phyloP scores from a whole-genome alignment of 768 basidiomycete genomes.

The Hirschioporus abietinus region DNA sequence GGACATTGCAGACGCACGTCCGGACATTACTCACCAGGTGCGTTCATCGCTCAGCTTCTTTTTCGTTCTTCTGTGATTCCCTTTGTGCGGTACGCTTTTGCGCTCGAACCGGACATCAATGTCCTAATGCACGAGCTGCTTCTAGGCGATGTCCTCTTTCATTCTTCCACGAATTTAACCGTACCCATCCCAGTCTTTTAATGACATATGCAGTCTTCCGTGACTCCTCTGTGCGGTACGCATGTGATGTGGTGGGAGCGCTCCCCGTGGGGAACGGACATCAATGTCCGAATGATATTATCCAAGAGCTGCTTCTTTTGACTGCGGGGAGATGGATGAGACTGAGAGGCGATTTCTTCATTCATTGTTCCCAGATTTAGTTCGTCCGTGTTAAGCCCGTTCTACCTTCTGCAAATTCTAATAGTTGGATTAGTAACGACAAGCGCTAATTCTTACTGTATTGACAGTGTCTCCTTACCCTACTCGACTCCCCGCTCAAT shows the following conservation, averaged over 20 bases:
- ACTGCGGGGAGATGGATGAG: too few species aligned
- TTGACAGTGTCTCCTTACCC: constrained; percentile 85
- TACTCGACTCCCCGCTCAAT: constrained; percentile 96
- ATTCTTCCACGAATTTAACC: too few species aligned
- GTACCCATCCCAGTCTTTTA: too few species aligned
- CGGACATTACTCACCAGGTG: constrained; percentile 98
- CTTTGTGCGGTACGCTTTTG: constrained; percentile 1
- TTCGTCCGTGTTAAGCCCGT: not conserved
- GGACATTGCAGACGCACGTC: constrained; percentile 98
- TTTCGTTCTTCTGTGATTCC: not conserved
- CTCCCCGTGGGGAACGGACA: too few species aligned
- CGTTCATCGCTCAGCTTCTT: constrained; percentile 17
- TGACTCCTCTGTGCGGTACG: too few species aligned
- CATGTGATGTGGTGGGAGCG: too few species aligned
- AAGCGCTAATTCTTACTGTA: not conserved
- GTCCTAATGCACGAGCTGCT: not conserved
- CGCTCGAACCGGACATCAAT: not conserved
- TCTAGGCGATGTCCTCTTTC: too few species aligned
- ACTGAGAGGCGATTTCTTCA: not conserved
- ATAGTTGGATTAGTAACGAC: not conserved
- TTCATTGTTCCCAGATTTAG: not conserved
- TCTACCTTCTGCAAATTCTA: not conserved
- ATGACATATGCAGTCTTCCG: too few species aligned
- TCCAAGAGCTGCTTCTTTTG: too few species aligned
- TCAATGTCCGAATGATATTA: too few species aligned